phyloP scores from a whole-genome alignment of 2,329 filamentous ascomycete species.

The Phyllosticta citriasiana region DNA sequence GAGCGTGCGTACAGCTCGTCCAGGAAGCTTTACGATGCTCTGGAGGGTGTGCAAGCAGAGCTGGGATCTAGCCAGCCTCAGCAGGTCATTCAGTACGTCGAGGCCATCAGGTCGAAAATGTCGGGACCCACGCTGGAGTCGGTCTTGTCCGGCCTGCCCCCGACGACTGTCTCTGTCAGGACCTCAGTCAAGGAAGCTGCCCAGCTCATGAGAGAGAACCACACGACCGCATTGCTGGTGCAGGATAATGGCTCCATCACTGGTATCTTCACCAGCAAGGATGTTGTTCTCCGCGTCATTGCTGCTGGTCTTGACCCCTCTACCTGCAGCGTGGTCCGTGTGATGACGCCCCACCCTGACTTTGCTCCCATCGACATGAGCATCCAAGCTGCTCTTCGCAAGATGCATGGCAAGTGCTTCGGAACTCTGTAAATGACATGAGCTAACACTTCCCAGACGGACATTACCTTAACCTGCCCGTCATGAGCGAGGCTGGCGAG shows the following conservation, averaged over 20 bases:
- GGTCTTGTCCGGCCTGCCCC: slow-evolving; percentile 82
- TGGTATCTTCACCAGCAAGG: slow-evolving; percentile 98
- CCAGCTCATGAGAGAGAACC: slow-evolving; percentile 95
- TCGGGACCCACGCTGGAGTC: slow-evolving; percentile 93
- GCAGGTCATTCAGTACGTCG: slow-evolving; percentile 98
- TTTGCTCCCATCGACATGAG: slow-evolving; percentile 99
- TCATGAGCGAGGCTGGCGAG: slow-evolving; percentile 95
- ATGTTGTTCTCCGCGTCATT: slow-evolving; percentile 95
- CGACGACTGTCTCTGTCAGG: slow-evolving; percentile 87
- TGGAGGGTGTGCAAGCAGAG: slow-evolving; percentile 96
- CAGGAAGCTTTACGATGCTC: slow-evolving; percentile 92
- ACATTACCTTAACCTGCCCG: slow-evolving; percentile 93
- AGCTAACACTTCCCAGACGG: slow-evolving; percentile 52
- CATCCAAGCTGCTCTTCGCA: slow-evolving; percentile 92
- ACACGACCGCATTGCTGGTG: slow-evolving; percentile 90
- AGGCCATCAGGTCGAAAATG: slow-evolving; percentile 92
- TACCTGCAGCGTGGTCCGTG: slow-evolving; percentile 93
- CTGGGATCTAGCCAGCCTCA: slow-evolving; percentile 91
- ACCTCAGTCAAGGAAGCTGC: slow-evolving; percentile 96
- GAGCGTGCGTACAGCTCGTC: slow-evolving; percentile 96
- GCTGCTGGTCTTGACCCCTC: slow-evolving; percentile 87
- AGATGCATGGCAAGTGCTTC: slow-evolving; percentile 79
- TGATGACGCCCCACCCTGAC: slow-evolving; percentile 98
- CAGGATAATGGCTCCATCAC: slow-evolving; percentile 96
- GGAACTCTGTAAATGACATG: background rate